A percentile compares a stretch with the other conserved stretches of the same genome.
Evolutionary conservation across 192 early-diverging fungal genomes (phyloP).

Genomic region (Coemansia reversa): DNA sequence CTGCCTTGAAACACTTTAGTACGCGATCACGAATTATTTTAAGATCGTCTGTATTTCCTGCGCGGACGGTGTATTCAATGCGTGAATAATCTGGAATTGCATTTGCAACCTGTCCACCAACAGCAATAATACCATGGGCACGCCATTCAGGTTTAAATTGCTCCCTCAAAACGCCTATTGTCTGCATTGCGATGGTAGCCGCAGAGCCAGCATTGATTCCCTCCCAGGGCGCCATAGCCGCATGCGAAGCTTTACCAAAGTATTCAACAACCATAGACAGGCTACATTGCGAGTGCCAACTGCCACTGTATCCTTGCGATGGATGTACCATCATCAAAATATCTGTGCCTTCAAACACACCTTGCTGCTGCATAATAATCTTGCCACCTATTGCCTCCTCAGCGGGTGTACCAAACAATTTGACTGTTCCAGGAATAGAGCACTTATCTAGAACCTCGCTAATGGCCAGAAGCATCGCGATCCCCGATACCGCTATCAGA

Average conservation of each 20-base stretch:
- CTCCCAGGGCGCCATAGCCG: slow-evolving; percentile 64
- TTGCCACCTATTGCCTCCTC: slow-evolving; percentile 76
- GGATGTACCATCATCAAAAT: slow-evolving; percentile 84
- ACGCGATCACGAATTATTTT: slow-evolving; percentile 55
- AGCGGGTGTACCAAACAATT: slow-evolving; percentile 75
- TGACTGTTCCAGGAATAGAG: slow-evolving; percentile 59
- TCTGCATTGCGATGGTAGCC: slow-evolving; percentile 62
- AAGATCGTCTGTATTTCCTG: slow-evolving; percentile 54
- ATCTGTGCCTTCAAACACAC: slow-evolving; percentile 71
- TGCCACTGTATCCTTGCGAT: slow-evolving; percentile 52
- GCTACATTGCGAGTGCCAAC: slow-evolving; percentile 53
- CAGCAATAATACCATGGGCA: slow-evolving; percentile 74
- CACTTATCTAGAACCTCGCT: slow-evolving; percentile 43
- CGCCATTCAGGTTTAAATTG: slow-evolving; percentile 67
- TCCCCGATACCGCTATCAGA: slow-evolving; percentile 67
- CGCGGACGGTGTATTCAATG: slow-evolving; percentile 61
- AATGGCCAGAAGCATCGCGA: slow-evolving; percentile 61
- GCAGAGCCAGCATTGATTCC: slow-evolving; percentile 83
- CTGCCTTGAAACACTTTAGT: slow-evolving; percentile 60
- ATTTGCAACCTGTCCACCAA: slow-evolving; percentile 65
- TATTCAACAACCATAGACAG: slow-evolving; percentile 59
- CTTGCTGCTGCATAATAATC: slow-evolving; percentile 63
- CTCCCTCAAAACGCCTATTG: slow-evolving; percentile 68
- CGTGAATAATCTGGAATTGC: slow-evolving; percentile 68
- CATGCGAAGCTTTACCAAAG: slow-evolving; percentile 71